Base-by-base conservation (phyloP, 2,329 filamentous ascomycete genomes). In the Dactylellina parvicollis region DNA sequence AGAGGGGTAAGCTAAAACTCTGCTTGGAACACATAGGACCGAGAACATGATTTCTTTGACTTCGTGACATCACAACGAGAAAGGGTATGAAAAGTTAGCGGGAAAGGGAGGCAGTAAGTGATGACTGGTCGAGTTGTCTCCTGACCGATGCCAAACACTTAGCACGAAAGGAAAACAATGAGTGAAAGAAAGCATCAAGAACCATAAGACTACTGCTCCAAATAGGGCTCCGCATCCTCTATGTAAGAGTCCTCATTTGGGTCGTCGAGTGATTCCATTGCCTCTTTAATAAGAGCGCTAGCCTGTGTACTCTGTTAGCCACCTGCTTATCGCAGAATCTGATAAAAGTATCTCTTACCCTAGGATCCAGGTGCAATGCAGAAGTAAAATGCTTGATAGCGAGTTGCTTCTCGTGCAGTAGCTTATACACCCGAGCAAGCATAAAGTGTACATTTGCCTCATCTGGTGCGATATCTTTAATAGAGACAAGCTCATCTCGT, bases 361-460 rank as follows among this genome's bases (percentile, higher is more conserved):
- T 98, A 28, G 94, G 95, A 83, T 99, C 95, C 78, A 99, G 83
- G 81, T 96, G 96, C 79, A 98, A 83, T 16, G 95, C 95, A 80
- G 93, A 94, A 4, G 95, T 99, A 80, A 96, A 96, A 80, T 97
- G 92, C 71, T 90, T 89, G 71, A 99, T 91, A n/a, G 95, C 93
- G 77, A 88, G 86, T 74, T 88, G 88, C 80, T 88, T 90, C 78
- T 92, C 87, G 77, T 88, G 88, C 78, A 91, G 84, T 62, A 84
- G 85, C 81, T 90, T 90, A 82, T 92, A 92, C 75, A 92, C 85
- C 79, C 92, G 91, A 18, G 93, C 96, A 38, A 99, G 87, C 75
- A 96, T 83, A 83, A 97, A 99, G 82, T 97, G 95, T 36, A 99
- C 93, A 78, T 93, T 96, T 3, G 94, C 92, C 80, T 98, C 94